These are phyloP conservation scores for Helenozyma baotianmanensis DNA, from an alignment of 805 yeast genomes.

Conservation along the genomic window DNA sequence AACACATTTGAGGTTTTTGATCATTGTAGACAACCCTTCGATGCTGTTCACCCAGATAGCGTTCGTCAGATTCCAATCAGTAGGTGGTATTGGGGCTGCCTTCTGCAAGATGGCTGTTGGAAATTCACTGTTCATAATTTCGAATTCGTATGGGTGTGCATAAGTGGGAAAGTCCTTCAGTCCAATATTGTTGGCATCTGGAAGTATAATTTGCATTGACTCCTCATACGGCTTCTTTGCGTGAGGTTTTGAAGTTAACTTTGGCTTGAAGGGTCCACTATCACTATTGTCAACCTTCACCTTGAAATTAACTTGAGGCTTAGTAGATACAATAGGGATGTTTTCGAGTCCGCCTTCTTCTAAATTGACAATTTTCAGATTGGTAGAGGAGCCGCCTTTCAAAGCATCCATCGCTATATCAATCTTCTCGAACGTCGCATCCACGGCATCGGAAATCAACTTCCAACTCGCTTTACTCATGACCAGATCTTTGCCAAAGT, in stretches of 20 bases:
- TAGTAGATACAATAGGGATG: slow-evolving; percentile 20
- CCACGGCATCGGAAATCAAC: slow-evolving; percentile 57
- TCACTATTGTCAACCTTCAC: slow-evolving; percentile 64
- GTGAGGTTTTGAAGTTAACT: slow-evolving; percentile 67
- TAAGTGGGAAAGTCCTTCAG: slow-evolving; percentile 34
- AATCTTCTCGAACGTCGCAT: slow-evolving; percentile 67
- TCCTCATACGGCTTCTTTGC: slow-evolving; percentile 55
- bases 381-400: not conserved
- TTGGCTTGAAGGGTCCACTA: slow-evolving; percentile 70
- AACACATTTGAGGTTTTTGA: slow-evolving; percentile 45
- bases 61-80: slow-evolving; percentile 60
- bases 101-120: slow-evolving; percentile 48
- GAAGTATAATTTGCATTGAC: too few species aligned
- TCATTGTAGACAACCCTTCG: slow-evolving; percentile 49
- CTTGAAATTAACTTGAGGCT: slow-evolving; percentile 68
- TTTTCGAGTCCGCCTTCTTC: slow-evolving; percentile 43
- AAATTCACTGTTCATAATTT: slow-evolving; percentile 66
- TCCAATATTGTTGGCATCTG: too few species aligned
- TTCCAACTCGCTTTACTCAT: slow-evolving; percentile 51
- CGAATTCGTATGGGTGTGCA: slow-evolving; percentile 75
- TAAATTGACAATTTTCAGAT: slow-evolving; percentile 38
- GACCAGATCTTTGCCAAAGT: slow-evolving; percentile 41
- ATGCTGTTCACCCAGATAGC: slow-evolving; percentile 71
- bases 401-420: slow-evolving; percentile 62
- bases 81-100: slow-evolving; percentile 44